phyloP scores from a whole-genome alignment of 352 stramenopile species.

The Albugo candida region DNA sequence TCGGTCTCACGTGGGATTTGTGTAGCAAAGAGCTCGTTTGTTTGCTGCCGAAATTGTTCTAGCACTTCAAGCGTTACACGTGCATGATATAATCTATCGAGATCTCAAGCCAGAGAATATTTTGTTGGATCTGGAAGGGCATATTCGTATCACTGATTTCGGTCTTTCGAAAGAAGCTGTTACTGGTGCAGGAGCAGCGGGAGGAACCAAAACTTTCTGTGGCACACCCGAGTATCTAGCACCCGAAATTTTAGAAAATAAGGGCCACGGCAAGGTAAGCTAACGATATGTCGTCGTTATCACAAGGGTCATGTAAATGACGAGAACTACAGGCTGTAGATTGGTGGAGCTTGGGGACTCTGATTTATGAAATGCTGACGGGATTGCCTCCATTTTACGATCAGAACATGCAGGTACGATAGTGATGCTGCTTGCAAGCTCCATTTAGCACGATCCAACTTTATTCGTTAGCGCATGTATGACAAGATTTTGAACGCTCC shows the following conservation, averaged over 20 bases:
- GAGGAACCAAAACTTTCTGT: constrained; percentile 82
- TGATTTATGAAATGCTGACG: constrained; percentile 90
- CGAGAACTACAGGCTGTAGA: constrained; percentile 23
- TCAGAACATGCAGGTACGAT: constrained; percentile 68
- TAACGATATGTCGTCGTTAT: no score
- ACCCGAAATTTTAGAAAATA: constrained; percentile 90
- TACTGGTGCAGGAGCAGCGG: constrained; percentile 49
- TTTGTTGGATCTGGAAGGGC: constrained; percentile 42
- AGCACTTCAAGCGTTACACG: constrained; percentile 34
- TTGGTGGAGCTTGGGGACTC: constrained; percentile 83
- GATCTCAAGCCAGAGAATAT: constrained; percentile 86
- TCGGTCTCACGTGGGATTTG: background rate
- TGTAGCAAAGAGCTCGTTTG: constrained; percentile 71
- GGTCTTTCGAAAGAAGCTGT: constrained; percentile 56
- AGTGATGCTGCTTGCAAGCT: background rate
- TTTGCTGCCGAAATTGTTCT: constrained; percentile 43
- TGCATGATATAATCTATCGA: constrained; percentile 50
- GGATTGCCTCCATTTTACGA: constrained; percentile 86
- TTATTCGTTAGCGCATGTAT: constrained; percentile 53
- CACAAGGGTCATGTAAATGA: no score
- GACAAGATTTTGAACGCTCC: constrained; percentile 86
- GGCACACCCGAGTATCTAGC: constrained; percentile 89
- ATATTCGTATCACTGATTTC: constrained; percentile 53
- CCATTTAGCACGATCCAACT: background rate
- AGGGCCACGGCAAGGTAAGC: constrained; percentile 61